These are phyloP conservation scores for Fusarium papillatum DNA, from an alignment of 2,329 filamentous ascomycete species.

Conservation along the genomic window DNA sequence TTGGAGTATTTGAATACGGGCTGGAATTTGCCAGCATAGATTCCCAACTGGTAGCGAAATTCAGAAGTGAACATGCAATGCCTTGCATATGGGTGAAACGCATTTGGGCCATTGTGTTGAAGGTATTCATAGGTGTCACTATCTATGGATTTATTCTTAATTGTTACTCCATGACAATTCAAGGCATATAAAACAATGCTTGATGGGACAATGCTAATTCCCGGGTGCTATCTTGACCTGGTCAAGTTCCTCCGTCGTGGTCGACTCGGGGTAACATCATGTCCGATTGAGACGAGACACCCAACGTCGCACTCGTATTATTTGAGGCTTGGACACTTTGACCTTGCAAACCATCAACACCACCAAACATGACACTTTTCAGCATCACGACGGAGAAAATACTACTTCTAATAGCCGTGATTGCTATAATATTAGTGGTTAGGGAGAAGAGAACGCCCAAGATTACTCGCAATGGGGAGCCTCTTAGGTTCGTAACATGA, in stretches of 20 bases:
- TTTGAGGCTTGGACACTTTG: constrained; percentile 19
- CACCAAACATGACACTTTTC: constrained; percentile 31
- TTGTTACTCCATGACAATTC: not conserved
- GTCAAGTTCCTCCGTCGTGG: not conserved
- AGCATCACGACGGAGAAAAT: constrained; percentile 6
- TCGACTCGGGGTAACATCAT: constrained; percentile 29
- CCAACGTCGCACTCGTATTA: not conserved
- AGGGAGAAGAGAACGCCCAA: constrained; percentile 8
- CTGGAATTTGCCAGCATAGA: not conserved
- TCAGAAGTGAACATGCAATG: no score
- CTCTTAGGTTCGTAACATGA: constrained; percentile 28
- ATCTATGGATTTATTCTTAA: not conserved
- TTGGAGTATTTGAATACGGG: not conserved
- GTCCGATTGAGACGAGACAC: not conserved
- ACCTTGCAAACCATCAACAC: not conserved
- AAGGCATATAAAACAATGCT: not conserved
- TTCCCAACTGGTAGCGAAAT: not conserved
- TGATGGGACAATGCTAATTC: not conserved
- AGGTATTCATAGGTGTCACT: rapidly evolving
- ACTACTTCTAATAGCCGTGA: not conserved
- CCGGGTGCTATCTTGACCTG: not conserved
- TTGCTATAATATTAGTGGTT: not conserved
- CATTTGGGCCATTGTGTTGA: no score
- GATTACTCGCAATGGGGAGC: constrained; percentile 37
- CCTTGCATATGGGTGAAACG: no score